Evolutionary conservation across 176 grass and related monocot genomes (phyloP), one percentile per base, ranked within the genome.

Genomic region (Oryza longistaminata): DNA sequence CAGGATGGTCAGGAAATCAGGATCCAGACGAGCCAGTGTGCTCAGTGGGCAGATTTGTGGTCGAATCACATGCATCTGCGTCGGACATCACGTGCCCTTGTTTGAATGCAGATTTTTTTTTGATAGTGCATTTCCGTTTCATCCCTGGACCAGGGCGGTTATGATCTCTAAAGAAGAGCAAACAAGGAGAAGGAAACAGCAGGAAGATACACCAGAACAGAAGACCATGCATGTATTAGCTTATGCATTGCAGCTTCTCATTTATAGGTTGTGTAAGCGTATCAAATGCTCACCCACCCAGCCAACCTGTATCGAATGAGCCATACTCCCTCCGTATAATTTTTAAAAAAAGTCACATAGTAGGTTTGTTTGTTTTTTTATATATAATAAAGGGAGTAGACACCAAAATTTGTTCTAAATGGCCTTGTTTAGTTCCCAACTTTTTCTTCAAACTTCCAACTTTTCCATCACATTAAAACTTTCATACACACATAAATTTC

Each of bases 31-130:
- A 62, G 58, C 7, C 58, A 60, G 6, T 9, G 55, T n/a, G 55
- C 11, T 19, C 55, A 62, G n/a, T 62, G 58, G n/a, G 58, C 58
- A 62, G 58, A 62, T 24, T 24, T 24, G 58, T 6, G 58, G 19
- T 35, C 9, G 26, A 31, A 26, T 66, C 82, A 58, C 73, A 55
- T 85, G 45, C 31, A 8, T 42, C 11, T 16, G 64, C 45, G 72
- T 69, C 21, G 73, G 73, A 77, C 73, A 15, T 65, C 72, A 84
- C 82, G 46, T 76, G 82, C 24, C 29, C 27, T 26, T 10, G 60
- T 37, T 50, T 67, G 26, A 26, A 52, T 40, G 72, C 62, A 58
- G 68, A 2, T 64, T 6, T 50, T 34, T 2, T 31, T 31, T 31
- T 2, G 2, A 8, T 50, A 49, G 0, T 64, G 34, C 9, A 9